Percentiles rank a stretch among this genome's conserved stretches.
Evolutionary conservation across 441 rosid species (phyloP).

Genomic region (Pelargonium fulgidum): DNA sequence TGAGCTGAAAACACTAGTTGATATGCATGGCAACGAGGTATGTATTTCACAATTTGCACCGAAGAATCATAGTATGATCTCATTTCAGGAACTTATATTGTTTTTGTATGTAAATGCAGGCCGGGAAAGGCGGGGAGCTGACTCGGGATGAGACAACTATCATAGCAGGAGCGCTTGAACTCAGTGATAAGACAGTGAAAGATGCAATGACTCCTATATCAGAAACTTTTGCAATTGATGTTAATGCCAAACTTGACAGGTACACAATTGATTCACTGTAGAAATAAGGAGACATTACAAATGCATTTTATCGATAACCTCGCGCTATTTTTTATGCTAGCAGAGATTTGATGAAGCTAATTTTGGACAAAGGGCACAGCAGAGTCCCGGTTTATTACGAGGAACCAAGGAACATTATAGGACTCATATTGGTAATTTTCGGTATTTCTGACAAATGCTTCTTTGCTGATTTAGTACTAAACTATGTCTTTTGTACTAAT

Average conservation of each 20-base stretch:
- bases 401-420: slow-evolving; percentile 73
- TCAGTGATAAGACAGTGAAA: slow-evolving; percentile 62
- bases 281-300: background rate
- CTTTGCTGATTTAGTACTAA: no score
- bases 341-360: slow-evolving; percentile 68
- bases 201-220: slow-evolving; percentile 83
- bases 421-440: slow-evolving; percentile 56
- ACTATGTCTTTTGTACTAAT: no score
- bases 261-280: slow-evolving; percentile 10
- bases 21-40: slow-evolving; percentile 18
- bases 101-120: slow-evolving; percentile 30
- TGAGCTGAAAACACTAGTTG: no score
- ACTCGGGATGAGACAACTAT: slow-evolving; percentile 86
- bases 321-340: slow-evolving; percentile 20
- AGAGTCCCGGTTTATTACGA: slow-evolving; percentile 80
- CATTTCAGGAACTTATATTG: no score
- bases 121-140: slow-evolving; percentile 92
- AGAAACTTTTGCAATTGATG: slow-evolving; percentile 71
- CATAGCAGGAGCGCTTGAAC: slow-evolving; percentile 92
- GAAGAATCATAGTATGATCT: no score
- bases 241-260: slow-evolving; percentile 67
- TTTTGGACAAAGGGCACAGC: slow-evolving; percentile 91
- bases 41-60: background rate
- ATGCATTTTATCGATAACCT: background rate
- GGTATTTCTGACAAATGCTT: no score